These are phyloP conservation scores for Simplicillium aogashimaense DNA, from an alignment of 2,329 filamentous ascomycete genomes.

Conservation along the genomic window DNA sequence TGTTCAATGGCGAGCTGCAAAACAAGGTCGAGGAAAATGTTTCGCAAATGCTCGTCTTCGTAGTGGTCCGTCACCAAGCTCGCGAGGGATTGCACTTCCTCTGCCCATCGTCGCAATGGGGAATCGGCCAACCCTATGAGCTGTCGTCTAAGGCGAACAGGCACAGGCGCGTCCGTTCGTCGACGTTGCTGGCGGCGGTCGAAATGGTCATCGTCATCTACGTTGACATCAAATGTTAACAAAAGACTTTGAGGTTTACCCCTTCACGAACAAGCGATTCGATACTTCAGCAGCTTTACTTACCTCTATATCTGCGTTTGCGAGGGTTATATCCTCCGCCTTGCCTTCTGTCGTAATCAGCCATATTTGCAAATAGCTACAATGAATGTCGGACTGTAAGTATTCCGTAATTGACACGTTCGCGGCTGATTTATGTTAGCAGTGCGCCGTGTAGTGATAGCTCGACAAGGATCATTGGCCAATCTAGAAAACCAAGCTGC, in stretches of 20 bases:
- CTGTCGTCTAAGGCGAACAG: conserved; percentile 66
- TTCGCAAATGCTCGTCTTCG: conserved; percentile 71
- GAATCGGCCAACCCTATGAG: conserved; percentile 75
- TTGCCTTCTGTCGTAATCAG: conserved; percentile 48
- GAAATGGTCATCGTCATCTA: conserved; percentile 53
- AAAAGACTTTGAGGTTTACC: conserved; percentile 5
- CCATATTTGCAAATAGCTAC: conserved; percentile 24
- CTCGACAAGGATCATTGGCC: not conserved
- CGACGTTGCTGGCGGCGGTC: conserved; percentile 65
- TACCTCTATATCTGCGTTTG: conserved; percentile 76
- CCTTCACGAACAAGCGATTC: not conserved
- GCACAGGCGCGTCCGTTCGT: conserved; percentile 59
- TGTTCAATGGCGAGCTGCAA: conserved; percentile 79
- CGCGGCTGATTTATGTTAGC: not conserved
- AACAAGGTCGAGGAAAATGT: conserved; percentile 61
- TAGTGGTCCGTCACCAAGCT: conserved; percentile 72
- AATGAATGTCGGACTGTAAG: conserved; percentile 3
- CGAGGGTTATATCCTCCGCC: conserved; percentile 48
- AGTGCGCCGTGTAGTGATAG: conserved; percentile 11
- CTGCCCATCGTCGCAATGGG: conserved; percentile 65
- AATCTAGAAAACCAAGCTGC: conserved; percentile 5
- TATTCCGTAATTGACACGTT: conserved; percentile 1
- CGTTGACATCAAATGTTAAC: conserved; percentile 10
- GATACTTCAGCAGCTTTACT: not conserved
- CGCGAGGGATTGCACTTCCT: conserved; percentile 67